phyloP scores from a whole-genome alignment of 1,284 basidiomycete genomes.

The Ceratobasidium sp. region DNA sequence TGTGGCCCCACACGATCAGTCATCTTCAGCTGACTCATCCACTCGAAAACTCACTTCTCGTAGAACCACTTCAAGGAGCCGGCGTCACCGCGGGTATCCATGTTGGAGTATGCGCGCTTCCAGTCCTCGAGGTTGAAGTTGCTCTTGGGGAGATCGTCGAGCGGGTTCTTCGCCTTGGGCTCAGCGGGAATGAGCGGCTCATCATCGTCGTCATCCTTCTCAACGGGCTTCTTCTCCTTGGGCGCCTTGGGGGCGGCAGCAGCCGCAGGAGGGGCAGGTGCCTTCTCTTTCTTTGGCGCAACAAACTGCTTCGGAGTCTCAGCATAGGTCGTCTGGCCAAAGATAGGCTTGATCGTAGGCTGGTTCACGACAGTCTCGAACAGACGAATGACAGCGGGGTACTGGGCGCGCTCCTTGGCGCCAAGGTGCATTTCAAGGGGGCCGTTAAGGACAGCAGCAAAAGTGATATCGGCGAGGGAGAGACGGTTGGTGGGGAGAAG shows the following conservation, averaged over 20 bases:
- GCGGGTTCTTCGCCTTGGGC: conserved; percentile 91
- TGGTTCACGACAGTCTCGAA: conserved; percentile 87
- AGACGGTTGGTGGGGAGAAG: conserved; percentile 91
- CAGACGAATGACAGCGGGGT: conserved; percentile 85
- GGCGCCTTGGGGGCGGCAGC: conserved; percentile 68
- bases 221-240: conserved; percentile 66
- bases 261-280: conserved; percentile 57
- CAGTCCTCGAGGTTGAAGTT: conserved; percentile 96
- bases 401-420: conserved; percentile 68
- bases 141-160: conserved; percentile 91
- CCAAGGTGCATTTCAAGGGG: conserved; percentile 68
- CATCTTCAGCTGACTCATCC: conserved; percentile 19
- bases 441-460: conserved; percentile 69
- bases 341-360: conserved; percentile 74
- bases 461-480: conserved; percentile 87
- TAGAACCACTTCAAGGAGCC: conserved; percentile 90
- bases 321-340: conserved; percentile 67
- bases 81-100: conserved; percentile 84
- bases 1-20: conserved; percentile 52
- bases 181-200: conserved; percentile 68
- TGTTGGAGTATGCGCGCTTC: conserved; percentile 98
- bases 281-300: conserved; percentile 68
- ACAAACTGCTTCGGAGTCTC: conserved; percentile 79
- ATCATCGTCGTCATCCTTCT: conserved; percentile 73
- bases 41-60: conserved; percentile 70